Evolutionary conservation across 352 stramenopile species (phyloP).

Genomic region (Phytophthora agathidicida): DNA sequence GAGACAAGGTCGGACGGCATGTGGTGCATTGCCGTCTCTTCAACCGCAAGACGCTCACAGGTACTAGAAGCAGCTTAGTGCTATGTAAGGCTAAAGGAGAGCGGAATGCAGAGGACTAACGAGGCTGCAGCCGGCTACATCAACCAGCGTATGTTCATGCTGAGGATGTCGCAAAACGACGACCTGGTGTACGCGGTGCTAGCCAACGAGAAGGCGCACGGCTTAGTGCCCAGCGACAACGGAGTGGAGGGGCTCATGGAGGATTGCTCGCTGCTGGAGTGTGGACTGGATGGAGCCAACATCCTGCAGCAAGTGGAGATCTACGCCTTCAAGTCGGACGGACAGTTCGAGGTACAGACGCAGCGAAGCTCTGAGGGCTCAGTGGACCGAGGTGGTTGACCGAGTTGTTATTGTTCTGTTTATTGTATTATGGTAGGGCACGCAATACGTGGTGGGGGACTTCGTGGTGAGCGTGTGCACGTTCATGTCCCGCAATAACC

Average conservation of each 20-base stretch:
- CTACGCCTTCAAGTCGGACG: conserved; percentile 89
- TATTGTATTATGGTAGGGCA: conserved; percentile 46
- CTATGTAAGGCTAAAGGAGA: neutral
- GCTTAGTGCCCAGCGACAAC: conserved; percentile 64
- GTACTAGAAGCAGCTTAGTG: conserved; percentile 42
- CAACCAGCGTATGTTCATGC: conserved; percentile 92
- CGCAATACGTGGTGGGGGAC: conserved; percentile 83
- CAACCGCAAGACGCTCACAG: conserved; percentile 80
- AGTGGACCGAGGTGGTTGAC: conserved; percentile 1
- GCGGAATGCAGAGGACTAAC: neutral
- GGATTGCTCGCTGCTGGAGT: conserved; percentile 84
- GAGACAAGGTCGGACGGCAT: conserved; percentile 76
- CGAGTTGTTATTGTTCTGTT: neutral
- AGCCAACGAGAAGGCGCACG: conserved; percentile 78
- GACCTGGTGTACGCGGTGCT: conserved; percentile 86
- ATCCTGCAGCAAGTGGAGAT: conserved; percentile 91
- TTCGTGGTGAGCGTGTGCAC: conserved; percentile 88
- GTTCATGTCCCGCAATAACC: conserved; percentile 88
- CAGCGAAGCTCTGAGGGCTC: neutral
- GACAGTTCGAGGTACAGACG: conserved; percentile 77
- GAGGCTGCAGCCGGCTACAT: conserved; percentile 63
- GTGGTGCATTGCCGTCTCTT: conserved; percentile 89
- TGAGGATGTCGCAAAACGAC: conserved; percentile 90
- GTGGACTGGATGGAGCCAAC: conserved; percentile 81
- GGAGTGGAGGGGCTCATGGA: conserved; percentile 74